These are phyloP conservation scores for Suhomyces terraborum DNA, from an alignment of 1,139 yeast genomes.

Conservation along the genomic window DNA sequence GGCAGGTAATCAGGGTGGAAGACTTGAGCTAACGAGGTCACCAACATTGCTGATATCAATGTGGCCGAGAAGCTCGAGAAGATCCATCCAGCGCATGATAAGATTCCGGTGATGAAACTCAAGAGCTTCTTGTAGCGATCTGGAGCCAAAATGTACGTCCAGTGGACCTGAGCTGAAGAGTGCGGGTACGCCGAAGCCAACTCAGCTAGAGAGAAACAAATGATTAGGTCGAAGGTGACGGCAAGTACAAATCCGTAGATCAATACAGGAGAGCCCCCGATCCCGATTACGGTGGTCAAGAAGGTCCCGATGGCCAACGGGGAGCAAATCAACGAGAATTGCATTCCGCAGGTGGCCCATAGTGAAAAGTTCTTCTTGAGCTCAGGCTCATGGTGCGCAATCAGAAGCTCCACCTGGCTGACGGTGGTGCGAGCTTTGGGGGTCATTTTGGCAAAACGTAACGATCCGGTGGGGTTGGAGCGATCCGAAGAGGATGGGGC, in stretches of 20 bases:
- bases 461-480: no score
- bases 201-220: constrained; percentile 30
- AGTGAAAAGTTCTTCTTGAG: constrained; percentile 24
- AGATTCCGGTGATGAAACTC: constrained; percentile 23
- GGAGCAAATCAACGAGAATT: constrained; percentile 29
- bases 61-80: constrained; percentile 15
- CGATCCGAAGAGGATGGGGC: no score
- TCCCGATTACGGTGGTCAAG: constrained; percentile 28
- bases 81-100: constrained; percentile 20
- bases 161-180: constrained; percentile 33
- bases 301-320: constrained; percentile 31
- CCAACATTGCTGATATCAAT: constrained; percentile 12
- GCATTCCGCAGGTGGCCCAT: constrained; percentile 28
- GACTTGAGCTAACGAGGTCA: constrained; percentile 15
- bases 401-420: background rate
- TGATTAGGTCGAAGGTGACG: constrained; percentile 23
- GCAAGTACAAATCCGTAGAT: constrained; percentile 28
- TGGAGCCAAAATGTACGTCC: constrained; percentile 32
- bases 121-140: constrained; percentile 17
- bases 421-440: background rate
- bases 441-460: no score
- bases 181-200: constrained; percentile 33
- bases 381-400: background rate
- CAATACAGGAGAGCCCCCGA: constrained; percentile 31
- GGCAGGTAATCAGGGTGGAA: constrained; percentile 27